Evolutionary conservation across 2,329 filamentous ascomycete species (phyloP).

Genomic region (Monilinia aucupariae): DNA sequence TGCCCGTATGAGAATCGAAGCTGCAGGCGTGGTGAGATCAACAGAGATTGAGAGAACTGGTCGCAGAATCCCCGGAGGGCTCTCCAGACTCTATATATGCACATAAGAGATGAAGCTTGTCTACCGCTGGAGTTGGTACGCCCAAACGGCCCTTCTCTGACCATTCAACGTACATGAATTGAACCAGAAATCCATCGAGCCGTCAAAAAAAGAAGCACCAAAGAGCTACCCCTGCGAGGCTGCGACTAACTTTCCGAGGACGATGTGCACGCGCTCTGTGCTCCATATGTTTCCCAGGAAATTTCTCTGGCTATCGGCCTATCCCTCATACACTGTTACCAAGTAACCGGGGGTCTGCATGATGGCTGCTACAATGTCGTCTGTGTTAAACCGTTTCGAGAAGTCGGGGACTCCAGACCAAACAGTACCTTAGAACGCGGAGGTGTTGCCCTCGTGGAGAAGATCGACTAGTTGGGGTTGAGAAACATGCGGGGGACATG

Average conservation of each 20-base stretch:
- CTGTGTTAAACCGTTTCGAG: not conserved
- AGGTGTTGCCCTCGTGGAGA: conserved; percentile 13
- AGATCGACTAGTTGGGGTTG: conserved; percentile 13
- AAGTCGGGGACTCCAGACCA: not conserved
- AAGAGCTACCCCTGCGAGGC: conserved; percentile 2
- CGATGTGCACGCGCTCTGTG: conserved; percentile 14
- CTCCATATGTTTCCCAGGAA: conserved; percentile 5
- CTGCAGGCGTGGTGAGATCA: conserved; percentile 3
- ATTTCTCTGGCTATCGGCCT: not conserved
- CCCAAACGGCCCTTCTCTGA: conserved; percentile 9
- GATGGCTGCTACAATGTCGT: not conserved
- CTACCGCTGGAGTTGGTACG: not conserved
- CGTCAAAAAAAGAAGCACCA: conserved; percentile 1
- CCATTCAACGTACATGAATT: conserved; percentile 3
- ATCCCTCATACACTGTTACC: not conserved
- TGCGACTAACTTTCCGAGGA: not conserved
- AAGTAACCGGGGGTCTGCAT: not conserved
- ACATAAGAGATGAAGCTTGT: not conserved
- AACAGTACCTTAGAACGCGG: not conserved
- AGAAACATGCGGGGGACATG: conserved; percentile 14
- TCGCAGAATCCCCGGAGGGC: not conserved
- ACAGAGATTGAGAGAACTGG: not conserved
- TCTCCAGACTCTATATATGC: conserved; percentile 11
- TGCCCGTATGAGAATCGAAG: conserved; percentile 3
- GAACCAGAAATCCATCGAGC: conserved; percentile 2